phyloP scores from a whole-genome alignment of 345 rosid genomes.

The Arabis alpina region DNA sequence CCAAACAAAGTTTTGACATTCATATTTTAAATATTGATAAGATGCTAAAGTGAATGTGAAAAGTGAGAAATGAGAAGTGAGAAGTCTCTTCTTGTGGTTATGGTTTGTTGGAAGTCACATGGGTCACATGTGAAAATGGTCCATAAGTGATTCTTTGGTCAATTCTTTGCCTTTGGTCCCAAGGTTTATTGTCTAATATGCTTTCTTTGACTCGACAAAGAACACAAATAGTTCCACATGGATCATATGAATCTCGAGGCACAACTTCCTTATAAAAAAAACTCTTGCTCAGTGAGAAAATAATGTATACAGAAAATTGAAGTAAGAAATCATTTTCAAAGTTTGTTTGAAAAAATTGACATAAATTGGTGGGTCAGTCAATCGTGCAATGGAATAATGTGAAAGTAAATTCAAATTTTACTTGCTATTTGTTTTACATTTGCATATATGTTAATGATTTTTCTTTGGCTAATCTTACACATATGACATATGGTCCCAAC shows the following conservation, averaged over 20 bases:
- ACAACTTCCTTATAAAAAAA: not conserved
- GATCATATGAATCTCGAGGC: constrained; percentile 39
- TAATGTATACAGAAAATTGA: not conserved
- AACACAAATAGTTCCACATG: constrained; percentile 17
- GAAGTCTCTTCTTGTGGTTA: constrained; percentile 37
- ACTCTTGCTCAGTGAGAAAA: not conserved
- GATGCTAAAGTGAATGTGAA: constrained; percentile 24
- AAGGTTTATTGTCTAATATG: constrained; percentile 15
- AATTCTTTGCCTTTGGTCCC: constrained; percentile 36
- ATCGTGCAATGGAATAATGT: constrained; percentile 10
- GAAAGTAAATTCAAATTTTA: constrained; percentile 15
- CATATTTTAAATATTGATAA: not conserved
- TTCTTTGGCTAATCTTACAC: constrained; percentile 27
- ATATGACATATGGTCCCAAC: constrained; percentile 36
- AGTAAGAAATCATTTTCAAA: not conserved
- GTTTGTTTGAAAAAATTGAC: not conserved
- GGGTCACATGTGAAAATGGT: constrained; percentile 44
- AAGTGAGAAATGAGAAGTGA: constrained; percentile 25
- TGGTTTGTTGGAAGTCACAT: constrained; percentile 38
- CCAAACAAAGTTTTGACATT: constrained; percentile 28
- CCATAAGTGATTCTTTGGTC: constrained; percentile 41
- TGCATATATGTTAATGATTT: not conserved
- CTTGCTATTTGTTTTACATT: constrained; percentile 26
- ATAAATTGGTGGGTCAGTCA: constrained; percentile 20
- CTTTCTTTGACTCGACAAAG: constrained; percentile 29